A percentile compares a stretch with the other conserved stretches of the same genome.
These are phyloP conservation scores for Piromyces sp. DNA, from an alignment of 192 early-diverging fungal species.

Conservation along the genomic window DNA sequence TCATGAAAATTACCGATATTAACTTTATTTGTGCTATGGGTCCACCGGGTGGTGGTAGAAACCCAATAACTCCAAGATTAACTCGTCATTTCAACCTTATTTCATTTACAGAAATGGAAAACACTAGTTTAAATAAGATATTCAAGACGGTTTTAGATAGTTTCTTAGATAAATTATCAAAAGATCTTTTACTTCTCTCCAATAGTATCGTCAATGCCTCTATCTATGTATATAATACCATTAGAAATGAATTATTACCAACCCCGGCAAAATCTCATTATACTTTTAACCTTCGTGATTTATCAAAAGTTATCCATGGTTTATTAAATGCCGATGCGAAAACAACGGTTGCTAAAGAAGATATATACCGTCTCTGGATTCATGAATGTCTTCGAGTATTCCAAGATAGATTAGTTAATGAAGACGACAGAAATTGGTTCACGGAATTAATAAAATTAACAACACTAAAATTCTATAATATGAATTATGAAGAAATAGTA, in stretches of 20 bases:
- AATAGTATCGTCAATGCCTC: slow-evolving; percentile 32
- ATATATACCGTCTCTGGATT: slow-evolving; percentile 33
- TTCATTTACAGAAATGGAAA: slow-evolving; percentile 28
- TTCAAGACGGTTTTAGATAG: slow-evolving; percentile 34
- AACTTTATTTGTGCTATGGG: slow-evolving; percentile 31
- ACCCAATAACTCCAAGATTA: slow-evolving; percentile 27
- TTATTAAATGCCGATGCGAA: slow-evolving; percentile 19
- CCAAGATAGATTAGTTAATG: slow-evolving; percentile 36
- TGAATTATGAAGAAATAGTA: not conserved
- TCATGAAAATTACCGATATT: slow-evolving; percentile 11
- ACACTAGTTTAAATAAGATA: slow-evolving; percentile 25
- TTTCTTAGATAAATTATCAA: slow-evolving; percentile 24
- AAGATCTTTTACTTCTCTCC: slow-evolving; percentile 17
- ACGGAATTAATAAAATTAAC: slow-evolving; percentile 16
- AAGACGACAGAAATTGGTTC: slow-evolving; percentile 27
- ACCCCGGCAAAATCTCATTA: slow-evolving; percentile 46
- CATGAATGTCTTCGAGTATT: slow-evolving; percentile 39
- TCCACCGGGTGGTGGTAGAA: slow-evolving; percentile 40
- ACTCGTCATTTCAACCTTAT: slow-evolving; percentile 41
- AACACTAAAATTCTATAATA: not conserved
- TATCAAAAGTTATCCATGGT: slow-evolving; percentile 39
- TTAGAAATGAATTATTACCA: slow-evolving; percentile 34
- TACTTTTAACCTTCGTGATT: slow-evolving; percentile 38
- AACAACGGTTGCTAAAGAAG: slow-evolving; percentile 11
- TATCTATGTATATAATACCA: slow-evolving; percentile 35